A percentile compares a stretch with the other conserved stretches of the same genome.
These are phyloP conservation scores for Pestalotiopsis sp. DNA, from an alignment of 2,329 filamentous ascomycete genomes.

Conservation along the genomic window DNA sequence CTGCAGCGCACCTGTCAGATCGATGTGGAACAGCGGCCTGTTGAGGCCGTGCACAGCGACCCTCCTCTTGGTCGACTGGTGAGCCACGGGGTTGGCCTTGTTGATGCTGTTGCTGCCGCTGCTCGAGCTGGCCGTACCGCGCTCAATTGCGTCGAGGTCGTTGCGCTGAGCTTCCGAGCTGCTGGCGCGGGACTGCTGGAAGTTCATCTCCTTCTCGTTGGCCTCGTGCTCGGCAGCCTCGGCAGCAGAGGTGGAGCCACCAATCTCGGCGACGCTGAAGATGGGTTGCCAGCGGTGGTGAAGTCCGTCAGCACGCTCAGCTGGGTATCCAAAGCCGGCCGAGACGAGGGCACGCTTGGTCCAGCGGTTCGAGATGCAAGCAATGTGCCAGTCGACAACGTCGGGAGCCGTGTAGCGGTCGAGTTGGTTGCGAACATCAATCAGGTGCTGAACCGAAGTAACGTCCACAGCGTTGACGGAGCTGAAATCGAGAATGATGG, in stretches of 20 bases:
- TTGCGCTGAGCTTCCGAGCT: constrained; percentile 1
- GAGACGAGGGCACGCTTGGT: constrained; percentile 86
- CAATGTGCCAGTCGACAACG: constrained; percentile 91
- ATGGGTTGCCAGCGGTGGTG: constrained; percentile 87
- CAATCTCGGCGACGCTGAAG: constrained; percentile 87
- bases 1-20: constrained; percentile 85
- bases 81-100: constrained; percentile 19
- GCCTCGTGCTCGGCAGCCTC: constrained; percentile 64
- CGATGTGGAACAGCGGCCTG: constrained; percentile 89
- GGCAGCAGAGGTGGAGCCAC: constrained; percentile 69
- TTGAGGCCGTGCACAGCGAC: constrained; percentile 84
- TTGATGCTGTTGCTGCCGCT: constrained; percentile 22
- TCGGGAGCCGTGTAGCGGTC: constrained; percentile 81
- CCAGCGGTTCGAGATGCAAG: constrained; percentile 92
- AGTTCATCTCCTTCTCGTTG: constrained; percentile 49
- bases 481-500: constrained; percentile 92
- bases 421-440: constrained; percentile 92
- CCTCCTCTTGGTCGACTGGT: constrained; percentile 42
- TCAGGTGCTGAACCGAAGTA: constrained; percentile 87
- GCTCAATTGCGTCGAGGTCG: constrained; percentile 26
- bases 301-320: constrained; percentile 47
- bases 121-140: constrained; percentile 19
- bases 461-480: constrained; percentile 93
- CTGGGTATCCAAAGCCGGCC: constrained; percentile 86
- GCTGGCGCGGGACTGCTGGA: constrained; percentile 14